Conservation (phyloP, 352 stramenopile genomes). For the Phytopythium cucurbitacearum region DNA sequence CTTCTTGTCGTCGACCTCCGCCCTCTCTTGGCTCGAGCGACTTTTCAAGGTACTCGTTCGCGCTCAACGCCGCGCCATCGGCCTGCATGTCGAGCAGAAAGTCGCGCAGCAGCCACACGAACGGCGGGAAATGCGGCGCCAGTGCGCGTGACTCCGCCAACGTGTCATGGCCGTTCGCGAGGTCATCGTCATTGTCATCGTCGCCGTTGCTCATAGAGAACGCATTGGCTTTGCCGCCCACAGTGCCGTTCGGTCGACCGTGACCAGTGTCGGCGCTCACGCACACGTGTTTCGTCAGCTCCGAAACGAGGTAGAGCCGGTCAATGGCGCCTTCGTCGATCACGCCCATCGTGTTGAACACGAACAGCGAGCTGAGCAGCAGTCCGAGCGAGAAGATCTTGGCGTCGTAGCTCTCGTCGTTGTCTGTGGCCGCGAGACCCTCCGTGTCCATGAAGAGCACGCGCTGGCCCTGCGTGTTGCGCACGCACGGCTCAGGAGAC, state of each 20-base stretch:
- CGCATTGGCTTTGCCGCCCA: neutral
- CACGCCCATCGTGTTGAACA: slow-evolving; percentile 88
- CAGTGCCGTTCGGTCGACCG: neutral
- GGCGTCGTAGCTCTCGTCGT: slow-evolving; percentile 85
- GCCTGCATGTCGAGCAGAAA: slow-evolving; percentile 80
- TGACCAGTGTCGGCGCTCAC: slow-evolving; percentile 36
- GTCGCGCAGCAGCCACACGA: slow-evolving; percentile 79
- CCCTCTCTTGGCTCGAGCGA: slow-evolving; percentile 52
- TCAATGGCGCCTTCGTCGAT: slow-evolving; percentile 87
- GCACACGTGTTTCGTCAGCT: slow-evolving; percentile 82
- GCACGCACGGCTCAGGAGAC: slow-evolving; percentile 47
- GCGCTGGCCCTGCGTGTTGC: slow-evolving; percentile 53
- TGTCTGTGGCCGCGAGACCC: slow-evolving; percentile 79
- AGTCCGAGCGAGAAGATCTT: slow-evolving; percentile 85
- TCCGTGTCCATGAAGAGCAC: slow-evolving; percentile 85
- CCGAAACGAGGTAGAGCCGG: slow-evolving; percentile 77
- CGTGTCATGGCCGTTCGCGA: slow-evolving; percentile 23
- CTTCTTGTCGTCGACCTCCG: slow-evolving; percentile 31
- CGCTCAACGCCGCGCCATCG: slow-evolving; percentile 47
- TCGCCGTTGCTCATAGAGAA: neutral
- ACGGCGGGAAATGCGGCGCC: slow-evolving; percentile 76
- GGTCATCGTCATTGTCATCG: slow-evolving; percentile 4
- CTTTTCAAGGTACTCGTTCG: slow-evolving; percentile 78
- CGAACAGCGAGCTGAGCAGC: slow-evolving; percentile 77
- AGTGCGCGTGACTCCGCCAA: slow-evolving; percentile 44